Conservation (phyloP, 2,329 filamentous ascomycete genomes). For the Penicillium janthinellum region DNA sequence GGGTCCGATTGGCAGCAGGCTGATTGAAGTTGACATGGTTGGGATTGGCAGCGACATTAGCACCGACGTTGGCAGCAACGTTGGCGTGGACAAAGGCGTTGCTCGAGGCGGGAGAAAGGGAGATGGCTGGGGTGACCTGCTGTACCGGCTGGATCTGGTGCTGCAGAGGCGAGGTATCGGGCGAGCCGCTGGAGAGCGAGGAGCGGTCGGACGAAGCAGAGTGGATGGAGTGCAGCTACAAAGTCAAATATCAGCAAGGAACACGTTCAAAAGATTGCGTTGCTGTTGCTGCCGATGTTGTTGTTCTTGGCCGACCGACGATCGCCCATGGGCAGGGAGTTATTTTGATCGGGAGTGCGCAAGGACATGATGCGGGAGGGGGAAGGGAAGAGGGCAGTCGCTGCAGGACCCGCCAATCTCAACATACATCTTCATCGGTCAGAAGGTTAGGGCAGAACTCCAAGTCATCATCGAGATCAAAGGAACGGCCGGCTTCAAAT, state of each 20-base stretch:
- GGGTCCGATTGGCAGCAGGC: conserved; percentile 81
- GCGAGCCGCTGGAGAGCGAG: conserved; percentile 91
- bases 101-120: conserved; percentile 65
- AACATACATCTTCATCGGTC: conserved; percentile 84
- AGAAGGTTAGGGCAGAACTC: conserved; percentile 92
- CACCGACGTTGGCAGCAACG: conserved; percentile 67
- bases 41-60: conserved; percentile 65
- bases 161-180: conserved; percentile 86
- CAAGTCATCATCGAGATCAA: conserved; percentile 93
- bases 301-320: background rate
- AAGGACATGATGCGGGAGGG: background rate
- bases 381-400: background rate
- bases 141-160: conserved; percentile 73
- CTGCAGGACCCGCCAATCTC: conserved; percentile 2
- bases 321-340: background rate
- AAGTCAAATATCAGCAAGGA: conserved; percentile 20
- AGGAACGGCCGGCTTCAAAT: conserved; percentile 89
- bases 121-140: conserved; percentile 71
- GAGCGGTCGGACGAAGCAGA: conserved; percentile 89
- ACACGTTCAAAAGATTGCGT: background rate
- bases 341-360: background rate
- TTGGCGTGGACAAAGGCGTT: conserved; percentile 65
- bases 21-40: conserved; percentile 86
- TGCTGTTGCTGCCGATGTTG: background rate
- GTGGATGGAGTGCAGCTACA: conserved; percentile 84